Conservation (phyloP, 352 stramenopile species). For the Phytophthora idaei region DNA sequence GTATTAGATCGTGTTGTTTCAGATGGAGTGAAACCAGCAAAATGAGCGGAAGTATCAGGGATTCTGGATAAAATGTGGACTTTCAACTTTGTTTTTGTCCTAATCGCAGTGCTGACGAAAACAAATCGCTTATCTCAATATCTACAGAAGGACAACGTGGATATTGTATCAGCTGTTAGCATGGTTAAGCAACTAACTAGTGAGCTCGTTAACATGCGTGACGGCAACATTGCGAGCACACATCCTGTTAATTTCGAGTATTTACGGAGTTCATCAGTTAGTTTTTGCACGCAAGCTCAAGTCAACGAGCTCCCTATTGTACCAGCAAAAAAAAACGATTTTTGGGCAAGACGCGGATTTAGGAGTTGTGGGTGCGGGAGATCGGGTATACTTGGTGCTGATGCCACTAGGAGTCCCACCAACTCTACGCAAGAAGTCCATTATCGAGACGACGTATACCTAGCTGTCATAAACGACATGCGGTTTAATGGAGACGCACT, state of each 20-base stretch:
- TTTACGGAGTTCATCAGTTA: neutral
- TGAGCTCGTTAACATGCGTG: neutral
- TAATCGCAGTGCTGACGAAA: neutral
- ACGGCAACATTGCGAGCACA: neutral
- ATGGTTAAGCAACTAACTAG: neutral
- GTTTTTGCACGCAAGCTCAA: neutral
- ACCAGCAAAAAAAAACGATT: neutral
- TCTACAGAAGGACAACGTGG: neutral
- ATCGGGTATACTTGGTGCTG: neutral
- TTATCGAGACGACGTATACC: neutral
- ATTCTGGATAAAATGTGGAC: slow-evolving; percentile 8
- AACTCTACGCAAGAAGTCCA: neutral
- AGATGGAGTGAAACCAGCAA: slow-evolving; percentile 6
- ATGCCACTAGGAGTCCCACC: neutral
- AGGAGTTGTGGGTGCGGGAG: neutral
- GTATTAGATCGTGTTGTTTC: slow-evolving; percentile 2
- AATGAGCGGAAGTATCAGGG: slow-evolving; percentile 11
- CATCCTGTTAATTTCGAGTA: neutral
- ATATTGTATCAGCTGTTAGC: neutral
- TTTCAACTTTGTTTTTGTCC: neutral
- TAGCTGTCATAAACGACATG: neutral
- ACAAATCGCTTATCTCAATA: neutral
- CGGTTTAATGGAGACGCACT: neutral
- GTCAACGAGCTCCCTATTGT: neutral
- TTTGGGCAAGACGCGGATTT: neutral